A percentile compares a stretch with the other conserved stretches of the same genome.
phyloP scores from a whole-genome alignment of 805 yeast species.

The Ogataea dorogensis region DNA sequence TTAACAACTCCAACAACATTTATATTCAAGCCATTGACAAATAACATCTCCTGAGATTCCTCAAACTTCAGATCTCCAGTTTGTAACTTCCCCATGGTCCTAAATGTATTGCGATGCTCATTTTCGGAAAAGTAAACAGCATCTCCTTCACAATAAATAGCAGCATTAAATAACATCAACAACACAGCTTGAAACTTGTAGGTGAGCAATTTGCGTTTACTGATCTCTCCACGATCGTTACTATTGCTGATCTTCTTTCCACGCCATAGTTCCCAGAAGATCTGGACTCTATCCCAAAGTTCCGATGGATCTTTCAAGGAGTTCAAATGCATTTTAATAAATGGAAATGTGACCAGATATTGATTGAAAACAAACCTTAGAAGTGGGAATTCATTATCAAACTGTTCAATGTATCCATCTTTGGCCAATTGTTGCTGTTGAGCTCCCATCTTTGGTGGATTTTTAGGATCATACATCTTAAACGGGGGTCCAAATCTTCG shows the following conservation, averaged over 20 bases:
- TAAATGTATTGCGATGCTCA: slow-evolving; percentile 37
- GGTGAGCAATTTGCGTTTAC: slow-evolving; percentile 65
- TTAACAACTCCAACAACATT: slow-evolving; percentile 67
- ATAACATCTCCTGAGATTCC: slow-evolving; percentile 39
- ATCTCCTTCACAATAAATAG: slow-evolving; percentile 62
- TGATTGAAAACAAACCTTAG: slow-evolving; percentile 61
- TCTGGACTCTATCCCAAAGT: slow-evolving; percentile 85
- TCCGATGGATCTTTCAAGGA: slow-evolving; percentile 16
- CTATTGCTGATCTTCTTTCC: slow-evolving; percentile 67
- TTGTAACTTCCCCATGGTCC: slow-evolving; percentile 36
- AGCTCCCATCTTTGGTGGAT: slow-evolving; percentile 21
- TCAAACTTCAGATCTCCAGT: slow-evolving; percentile 28
- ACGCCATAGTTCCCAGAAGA: slow-evolving; percentile 77
- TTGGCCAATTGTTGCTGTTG: slow-evolving; percentile 21
- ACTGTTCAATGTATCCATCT: slow-evolving; percentile 20
- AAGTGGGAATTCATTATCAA: slow-evolving; percentile 56
- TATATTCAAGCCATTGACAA: slow-evolving; percentile 55
- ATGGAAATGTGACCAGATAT: slow-evolving; percentile 72
- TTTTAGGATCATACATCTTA: slow-evolving; percentile 42
- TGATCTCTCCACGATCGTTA: slow-evolving; percentile 71
- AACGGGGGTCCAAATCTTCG: slow-evolving; percentile 80
- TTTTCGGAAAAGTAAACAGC: slow-evolving; percentile 43
- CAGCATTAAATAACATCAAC: slow-evolving; percentile 70
- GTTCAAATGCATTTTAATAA: slow-evolving; percentile 51
- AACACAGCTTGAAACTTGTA: slow-evolving; percentile 61